These are phyloP conservation scores for Raffaelea arxii DNA, from an alignment of 2,329 filamentous ascomycete genomes.

Conservation along the genomic window DNA sequence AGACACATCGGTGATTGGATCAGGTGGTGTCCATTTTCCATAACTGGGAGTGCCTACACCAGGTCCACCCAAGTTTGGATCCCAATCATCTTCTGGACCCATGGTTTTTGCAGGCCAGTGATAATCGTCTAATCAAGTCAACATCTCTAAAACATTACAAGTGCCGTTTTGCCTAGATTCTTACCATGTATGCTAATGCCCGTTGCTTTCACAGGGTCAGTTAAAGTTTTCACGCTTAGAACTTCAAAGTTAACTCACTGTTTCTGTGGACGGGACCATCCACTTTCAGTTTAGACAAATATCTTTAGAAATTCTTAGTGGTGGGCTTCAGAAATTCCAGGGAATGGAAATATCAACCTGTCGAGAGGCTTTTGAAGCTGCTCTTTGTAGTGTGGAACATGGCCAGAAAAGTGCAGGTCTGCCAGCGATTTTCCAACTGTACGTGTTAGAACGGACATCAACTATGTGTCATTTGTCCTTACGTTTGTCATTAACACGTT, in stretches of 20 bases:
- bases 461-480: too few species aligned
- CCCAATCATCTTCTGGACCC: slow-evolving; percentile 2
- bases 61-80: not conserved
- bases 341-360: too few species aligned
- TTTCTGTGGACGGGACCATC: not conserved
- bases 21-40: not conserved
- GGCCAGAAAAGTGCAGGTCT: not conserved
- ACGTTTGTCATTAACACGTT: not conserved
- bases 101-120: not conserved
- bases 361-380: not conserved
- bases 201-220: not conserved
- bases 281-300: not conserved
- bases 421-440: not conserved
- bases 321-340: too few species aligned
- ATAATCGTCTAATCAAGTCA: not conserved
- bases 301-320: too few species aligned
- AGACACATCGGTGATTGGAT: not conserved
- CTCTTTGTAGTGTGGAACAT: not conserved
- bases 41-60: not conserved
- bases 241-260: not conserved
- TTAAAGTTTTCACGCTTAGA: too few species aligned
- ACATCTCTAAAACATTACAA: not conserved
- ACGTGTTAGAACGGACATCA: not conserved
- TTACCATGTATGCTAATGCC: not conserved
- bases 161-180: not conserved